These are phyloP conservation scores for Xerocomus brunneocitrinus DNA, from an alignment of 768 basidiomycete genomes.

Conservation along the genomic window DNA sequence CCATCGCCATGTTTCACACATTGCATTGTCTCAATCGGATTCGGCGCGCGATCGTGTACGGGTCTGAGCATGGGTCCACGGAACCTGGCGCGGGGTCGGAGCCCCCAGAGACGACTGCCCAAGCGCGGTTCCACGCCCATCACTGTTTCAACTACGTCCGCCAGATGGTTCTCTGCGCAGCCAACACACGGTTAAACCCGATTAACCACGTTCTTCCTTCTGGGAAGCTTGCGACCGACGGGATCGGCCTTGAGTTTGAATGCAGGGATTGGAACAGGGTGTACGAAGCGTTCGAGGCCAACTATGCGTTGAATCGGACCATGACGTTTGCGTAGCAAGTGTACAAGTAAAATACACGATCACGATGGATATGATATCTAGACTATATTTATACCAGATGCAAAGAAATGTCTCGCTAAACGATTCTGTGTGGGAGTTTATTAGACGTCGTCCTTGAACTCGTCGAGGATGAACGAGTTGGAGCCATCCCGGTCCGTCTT, in stretches of 20 bases:
- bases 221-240: constrained; percentile 15
- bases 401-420: background rate
- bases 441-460: constrained; percentile 4
- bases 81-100: background rate
- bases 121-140: constrained; percentile 12
- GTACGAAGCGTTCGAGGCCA: constrained; percentile 20
- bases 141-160: constrained; percentile 41
- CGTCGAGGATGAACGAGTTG: constrained; percentile 10
- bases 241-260: constrained; percentile 18
- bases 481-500: constrained; percentile 6
- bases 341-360: background rate
- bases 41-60: constrained; percentile 20
- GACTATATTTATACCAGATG: background rate
- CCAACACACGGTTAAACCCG: constrained; percentile 31
- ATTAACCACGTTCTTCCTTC: constrained; percentile 9
- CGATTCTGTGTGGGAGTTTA: too few species aligned
- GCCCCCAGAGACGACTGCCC: background rate
- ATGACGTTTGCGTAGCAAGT: constrained; percentile 7
- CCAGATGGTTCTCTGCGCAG: constrained; percentile 36
- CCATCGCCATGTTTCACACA: constrained; percentile 37
- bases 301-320: constrained; percentile 18
- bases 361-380: background rate
- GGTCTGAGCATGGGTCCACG: background rate
- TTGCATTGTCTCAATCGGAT: constrained; percentile 38
- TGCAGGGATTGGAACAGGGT: constrained; percentile 22